Evolutionary conservation across 78 protist genomes (phyloP).

Genomic region (Dictyostelium brefeldianum): DNA sequence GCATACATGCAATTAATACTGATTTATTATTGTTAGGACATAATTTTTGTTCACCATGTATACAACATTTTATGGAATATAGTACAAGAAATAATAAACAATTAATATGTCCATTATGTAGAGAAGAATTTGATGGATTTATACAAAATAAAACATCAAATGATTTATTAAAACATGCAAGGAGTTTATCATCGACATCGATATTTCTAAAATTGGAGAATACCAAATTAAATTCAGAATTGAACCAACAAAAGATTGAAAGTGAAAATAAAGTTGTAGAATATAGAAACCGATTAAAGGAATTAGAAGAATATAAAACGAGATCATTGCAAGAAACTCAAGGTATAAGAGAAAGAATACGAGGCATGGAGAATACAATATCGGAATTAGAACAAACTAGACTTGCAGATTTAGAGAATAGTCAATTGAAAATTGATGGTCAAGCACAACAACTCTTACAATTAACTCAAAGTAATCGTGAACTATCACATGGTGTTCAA

Average conservation of each 20-base stretch:
- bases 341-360: neutral
- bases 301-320: neutral
- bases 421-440: neutral
- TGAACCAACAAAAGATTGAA: neutral
- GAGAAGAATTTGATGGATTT: constrained; percentile 68
- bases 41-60: constrained; percentile 49
- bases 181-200: neutral
- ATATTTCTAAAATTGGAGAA: constrained; percentile 35
- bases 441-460: constrained; percentile 23
- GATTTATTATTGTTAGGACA: constrained; percentile 24
- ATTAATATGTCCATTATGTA: constrained; percentile 51
- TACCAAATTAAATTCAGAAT: neutral
- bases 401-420: neutral
- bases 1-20: neutral
- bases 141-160: constrained; percentile 41
- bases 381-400: neutral
- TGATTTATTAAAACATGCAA: constrained; percentile 28
- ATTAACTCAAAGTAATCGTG: constrained; percentile 11
- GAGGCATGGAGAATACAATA: neutral
- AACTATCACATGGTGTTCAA: neutral
- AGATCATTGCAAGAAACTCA: neutral
- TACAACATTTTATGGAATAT: constrained; percentile 13
- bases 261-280: neutral
- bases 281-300: neutral
- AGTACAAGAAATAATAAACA: neutral